Evolutionary conservation across 371 early-diverging fungal species (phyloP).

Genomic region (Mucor sp.): DNA sequence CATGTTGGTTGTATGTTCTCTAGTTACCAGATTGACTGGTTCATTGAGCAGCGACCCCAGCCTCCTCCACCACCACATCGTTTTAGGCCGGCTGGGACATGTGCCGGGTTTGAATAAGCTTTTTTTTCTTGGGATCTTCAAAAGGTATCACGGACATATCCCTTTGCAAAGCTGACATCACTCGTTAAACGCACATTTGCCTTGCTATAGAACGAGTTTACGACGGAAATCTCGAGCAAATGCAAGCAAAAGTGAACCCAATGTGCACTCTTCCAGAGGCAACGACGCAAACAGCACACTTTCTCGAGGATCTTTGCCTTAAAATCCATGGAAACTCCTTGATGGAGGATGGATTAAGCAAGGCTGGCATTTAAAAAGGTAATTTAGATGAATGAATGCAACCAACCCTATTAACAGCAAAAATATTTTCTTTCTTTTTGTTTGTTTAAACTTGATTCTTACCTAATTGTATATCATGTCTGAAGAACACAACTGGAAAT

Average conservation of each 20-base stretch:
- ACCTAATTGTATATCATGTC: neutral
- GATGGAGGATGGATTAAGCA: neutral
- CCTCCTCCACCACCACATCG: neutral
- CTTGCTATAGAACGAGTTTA: neutral
- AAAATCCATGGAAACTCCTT: neutral
- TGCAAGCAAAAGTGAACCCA: neutral
- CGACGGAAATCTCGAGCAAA: neutral
- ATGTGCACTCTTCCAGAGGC: neutral
- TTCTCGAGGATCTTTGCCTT: neutral
- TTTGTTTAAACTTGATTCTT: neutral
- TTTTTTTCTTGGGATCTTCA: too few relatives aligned
- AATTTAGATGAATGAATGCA: constrained; percentile 1
- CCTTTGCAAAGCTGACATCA: neutral
- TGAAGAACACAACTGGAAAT: constrained; percentile 74
- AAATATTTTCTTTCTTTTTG: neutral
- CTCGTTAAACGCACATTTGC: neutral
- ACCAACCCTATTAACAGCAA: neutral
- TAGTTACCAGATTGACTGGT: neutral
- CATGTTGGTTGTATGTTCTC: neutral
- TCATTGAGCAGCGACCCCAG: neutral
- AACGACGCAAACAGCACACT: neutral
- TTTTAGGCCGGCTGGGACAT: neutral
- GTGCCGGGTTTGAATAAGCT: neutral
- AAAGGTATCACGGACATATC: neutral
- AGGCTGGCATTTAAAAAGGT: neutral